Conservation (phyloP, 148 eudicot genomes). For the Cornus florida region DNA sequence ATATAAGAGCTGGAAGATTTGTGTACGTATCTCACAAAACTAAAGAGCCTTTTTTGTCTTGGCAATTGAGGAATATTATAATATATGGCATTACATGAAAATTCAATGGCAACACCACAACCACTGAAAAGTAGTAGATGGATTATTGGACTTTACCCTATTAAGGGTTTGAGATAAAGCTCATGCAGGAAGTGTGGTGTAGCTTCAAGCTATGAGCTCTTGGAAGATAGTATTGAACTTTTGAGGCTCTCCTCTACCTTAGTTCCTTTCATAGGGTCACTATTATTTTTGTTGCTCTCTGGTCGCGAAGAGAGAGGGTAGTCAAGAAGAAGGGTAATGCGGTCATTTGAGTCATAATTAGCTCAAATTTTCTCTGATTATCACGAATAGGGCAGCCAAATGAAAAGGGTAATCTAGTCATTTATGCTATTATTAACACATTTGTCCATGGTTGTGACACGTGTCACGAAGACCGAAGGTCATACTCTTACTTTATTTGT, state of each 20-base stretch:
- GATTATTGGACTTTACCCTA: constrained; percentile 4
- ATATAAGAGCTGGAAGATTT: neutral
- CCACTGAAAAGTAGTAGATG: constrained; percentile 32
- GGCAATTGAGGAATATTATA: neutral
- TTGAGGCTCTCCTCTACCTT: neutral
- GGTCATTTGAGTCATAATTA: neutral
- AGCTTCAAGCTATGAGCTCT: constrained; percentile 27
- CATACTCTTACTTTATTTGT: too few species aligned
- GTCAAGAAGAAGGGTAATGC: neutral
- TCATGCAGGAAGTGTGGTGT: constrained; percentile 43
- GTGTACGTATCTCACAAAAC: neutral
- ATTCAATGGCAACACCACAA: constrained; percentile 19
- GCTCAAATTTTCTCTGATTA: neutral
- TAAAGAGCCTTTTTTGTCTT: neutral
- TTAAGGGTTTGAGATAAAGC: constrained; percentile 26
- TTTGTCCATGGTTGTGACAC: too few species aligned
- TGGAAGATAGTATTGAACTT: constrained; percentile 21
- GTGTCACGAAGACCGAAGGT: too few species aligned
- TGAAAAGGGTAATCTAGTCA: too few species aligned
- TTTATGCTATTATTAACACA: too few species aligned
- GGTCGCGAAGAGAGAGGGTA: neutral
- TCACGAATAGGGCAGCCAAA: too few species aligned
- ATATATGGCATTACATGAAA: constrained; percentile 10
- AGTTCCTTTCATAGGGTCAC: neutral
- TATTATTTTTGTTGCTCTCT: neutral